Conservation (phyloP, 2,329 filamentous ascomycete species). For the Chrysoporthe deuterocubensis region DNA sequence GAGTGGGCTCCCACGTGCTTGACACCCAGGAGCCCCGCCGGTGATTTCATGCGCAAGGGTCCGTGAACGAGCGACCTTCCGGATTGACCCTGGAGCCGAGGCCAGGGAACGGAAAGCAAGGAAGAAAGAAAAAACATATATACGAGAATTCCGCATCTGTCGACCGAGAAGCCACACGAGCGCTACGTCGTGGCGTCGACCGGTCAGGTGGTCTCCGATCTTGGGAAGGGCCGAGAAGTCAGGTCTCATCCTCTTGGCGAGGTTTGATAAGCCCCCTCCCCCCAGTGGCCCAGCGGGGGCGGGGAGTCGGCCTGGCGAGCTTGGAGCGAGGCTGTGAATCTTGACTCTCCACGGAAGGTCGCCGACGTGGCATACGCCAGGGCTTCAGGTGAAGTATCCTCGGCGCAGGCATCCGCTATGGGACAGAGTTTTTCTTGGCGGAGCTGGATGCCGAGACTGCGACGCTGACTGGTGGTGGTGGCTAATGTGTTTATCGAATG, state of each 20-base stretch:
- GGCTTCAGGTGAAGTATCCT: neutral
- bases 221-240: neutral
- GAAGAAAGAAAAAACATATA: neutral
- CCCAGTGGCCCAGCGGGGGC: no score
- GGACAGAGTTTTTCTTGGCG: neutral
- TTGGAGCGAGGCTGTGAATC: neutral
- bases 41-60: conserved; percentile 1
- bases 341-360: neutral
- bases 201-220: neutral
- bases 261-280: neutral
- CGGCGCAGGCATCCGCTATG: neutral
- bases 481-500: neutral
- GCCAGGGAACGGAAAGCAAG: neutral
- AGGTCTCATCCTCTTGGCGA: conserved; percentile 1
- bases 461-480: neutral
- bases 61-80: neutral
- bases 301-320: no score
- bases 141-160: no score
- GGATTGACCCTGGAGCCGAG: neutral
- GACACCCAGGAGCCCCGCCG: neutral
- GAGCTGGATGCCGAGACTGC: neutral
- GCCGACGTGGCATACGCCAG: neutral
- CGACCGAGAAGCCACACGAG: neutral
- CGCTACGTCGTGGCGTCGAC: neutral
- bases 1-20: neutral